Percentiles rank a stretch among this genome's conserved stretches.
Conservation (phyloP, 2,329 filamentous ascomycete species). For the Verticillium zaregamsianum region DNA sequence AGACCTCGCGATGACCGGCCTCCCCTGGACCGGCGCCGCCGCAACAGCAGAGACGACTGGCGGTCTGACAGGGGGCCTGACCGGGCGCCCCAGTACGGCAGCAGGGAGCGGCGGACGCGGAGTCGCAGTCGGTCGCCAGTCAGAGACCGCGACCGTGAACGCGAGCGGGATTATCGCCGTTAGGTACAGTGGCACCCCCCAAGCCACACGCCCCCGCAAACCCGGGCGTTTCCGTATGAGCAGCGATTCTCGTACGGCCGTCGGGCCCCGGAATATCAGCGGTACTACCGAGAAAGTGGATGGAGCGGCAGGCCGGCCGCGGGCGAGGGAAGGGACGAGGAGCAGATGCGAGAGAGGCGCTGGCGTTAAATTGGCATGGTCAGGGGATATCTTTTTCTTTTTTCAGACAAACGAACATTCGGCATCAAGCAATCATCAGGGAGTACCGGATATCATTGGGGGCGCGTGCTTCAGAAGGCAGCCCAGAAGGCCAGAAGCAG, state of each 20-base stretch:
- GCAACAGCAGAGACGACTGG: constrained; percentile 20
- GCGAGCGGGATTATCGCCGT: constrained; percentile 29
- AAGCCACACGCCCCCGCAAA: neutral
- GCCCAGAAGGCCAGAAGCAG: neutral
- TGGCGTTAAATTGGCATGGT: neutral
- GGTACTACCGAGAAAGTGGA: neutral
- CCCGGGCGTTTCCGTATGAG: neutral
- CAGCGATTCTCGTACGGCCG: neutral
- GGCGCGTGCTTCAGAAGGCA: neutral
- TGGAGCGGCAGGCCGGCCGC: neutral
- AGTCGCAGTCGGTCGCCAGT: constrained; percentile 36
- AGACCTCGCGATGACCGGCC: neutral
- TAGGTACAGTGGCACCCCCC: neutral
- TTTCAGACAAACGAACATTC: neutral
- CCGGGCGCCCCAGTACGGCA: neutral
- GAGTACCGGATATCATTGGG: neutral
- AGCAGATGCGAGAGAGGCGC: neutral
- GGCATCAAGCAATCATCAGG: neutral
- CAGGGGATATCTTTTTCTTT: neutral
- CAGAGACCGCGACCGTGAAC: constrained; percentile 32
- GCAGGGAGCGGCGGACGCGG: constrained; percentile 31
- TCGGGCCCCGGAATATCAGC: neutral
- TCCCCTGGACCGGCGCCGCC: constrained; percentile 14
- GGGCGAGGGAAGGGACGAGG: neutral
- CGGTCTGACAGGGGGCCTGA: constrained; percentile 18